Conservation (phyloP, 1,284 basidiomycete genomes). For the Rhodotorula sp. region DNA sequence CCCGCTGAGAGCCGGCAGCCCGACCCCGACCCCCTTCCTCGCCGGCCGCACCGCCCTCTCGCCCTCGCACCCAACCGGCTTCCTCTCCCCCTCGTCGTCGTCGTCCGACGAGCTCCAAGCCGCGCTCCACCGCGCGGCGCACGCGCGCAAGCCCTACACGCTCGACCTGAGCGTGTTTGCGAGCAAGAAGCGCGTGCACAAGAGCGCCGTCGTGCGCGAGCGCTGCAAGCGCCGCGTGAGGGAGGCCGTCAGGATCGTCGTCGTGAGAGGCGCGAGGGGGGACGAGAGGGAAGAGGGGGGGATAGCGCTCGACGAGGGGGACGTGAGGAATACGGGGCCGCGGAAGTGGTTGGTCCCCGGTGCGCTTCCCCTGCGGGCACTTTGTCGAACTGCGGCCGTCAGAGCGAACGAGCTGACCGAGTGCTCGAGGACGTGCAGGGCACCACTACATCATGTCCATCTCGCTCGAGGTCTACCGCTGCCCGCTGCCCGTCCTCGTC, state of each 20-base stretch:
- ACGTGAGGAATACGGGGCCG: constrained; percentile 19
- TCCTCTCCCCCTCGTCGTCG: not conserved
- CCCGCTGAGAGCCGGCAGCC: not conserved
- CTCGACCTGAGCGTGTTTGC: constrained; percentile 38
- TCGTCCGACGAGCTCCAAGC: not conserved
- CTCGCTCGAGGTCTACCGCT: constrained; percentile 37
- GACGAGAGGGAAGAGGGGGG: not conserved
- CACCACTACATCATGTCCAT: constrained; percentile 34
- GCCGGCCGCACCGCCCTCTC: not conserved
- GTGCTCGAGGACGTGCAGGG: not conserved
- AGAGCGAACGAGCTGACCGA: not conserved
- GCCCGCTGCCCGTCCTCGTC: constrained; percentile 34
- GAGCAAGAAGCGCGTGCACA: constrained; percentile 39
- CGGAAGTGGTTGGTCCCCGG: constrained; percentile 40
- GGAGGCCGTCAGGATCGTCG: constrained; percentile 38
- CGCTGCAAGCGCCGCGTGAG: constrained; percentile 33
- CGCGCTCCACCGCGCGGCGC: too few relatives aligned
- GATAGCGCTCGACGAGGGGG: not conserved
- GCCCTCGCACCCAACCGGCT: not conserved
- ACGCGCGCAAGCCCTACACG: constrained; percentile 27
- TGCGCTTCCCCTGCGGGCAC: not conserved
- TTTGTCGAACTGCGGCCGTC: not conserved
- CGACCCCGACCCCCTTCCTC: constrained; percentile 11
- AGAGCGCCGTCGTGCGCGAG: constrained; percentile 36
- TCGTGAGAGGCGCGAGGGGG: constrained; percentile 28